phyloP scores from a whole-genome alignment of 768 basidiomycete species.

The Auriscalpium orientale region DNA sequence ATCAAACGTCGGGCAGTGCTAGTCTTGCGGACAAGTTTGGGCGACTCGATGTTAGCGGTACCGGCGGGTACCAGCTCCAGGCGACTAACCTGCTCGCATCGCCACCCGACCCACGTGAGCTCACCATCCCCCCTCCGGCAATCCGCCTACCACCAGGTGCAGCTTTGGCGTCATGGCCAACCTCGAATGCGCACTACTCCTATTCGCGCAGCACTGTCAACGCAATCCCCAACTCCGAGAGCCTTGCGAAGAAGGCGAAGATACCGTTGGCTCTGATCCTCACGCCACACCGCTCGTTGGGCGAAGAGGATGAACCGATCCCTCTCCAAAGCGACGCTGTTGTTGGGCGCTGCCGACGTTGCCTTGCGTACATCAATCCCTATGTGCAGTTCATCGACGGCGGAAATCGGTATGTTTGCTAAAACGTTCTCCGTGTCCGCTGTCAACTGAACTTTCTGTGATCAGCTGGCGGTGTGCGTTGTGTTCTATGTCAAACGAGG shows the following conservation, averaged over 20 bases:
- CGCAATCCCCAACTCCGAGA: constrained; percentile 12
- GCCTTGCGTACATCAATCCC: constrained; percentile 50
- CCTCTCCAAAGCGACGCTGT: constrained; percentile 44
- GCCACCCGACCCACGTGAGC: constrained; percentile 84
- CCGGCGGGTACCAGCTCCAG: constrained; percentile 68
- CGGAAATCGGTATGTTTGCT: constrained; percentile 67
- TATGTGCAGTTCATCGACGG: constrained; percentile 76
- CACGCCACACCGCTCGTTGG: constrained; percentile 43
- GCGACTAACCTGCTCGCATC: constrained; percentile 91
- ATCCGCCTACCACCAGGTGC: constrained; percentile 84
- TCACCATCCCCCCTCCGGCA: constrained; percentile 77
- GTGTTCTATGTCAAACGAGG: constrained; percentile 98
- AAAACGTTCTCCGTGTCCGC: too few species aligned
- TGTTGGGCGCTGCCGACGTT: constrained; percentile 46
- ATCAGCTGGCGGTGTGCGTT: constrained; percentile 95
- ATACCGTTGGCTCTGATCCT: constrained; percentile 43
- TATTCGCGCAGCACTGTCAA: constrained; percentile 77
- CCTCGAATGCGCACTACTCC: constrained; percentile 79
- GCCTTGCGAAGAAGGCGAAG: constrained; percentile 34
- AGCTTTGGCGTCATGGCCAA: constrained; percentile 67
- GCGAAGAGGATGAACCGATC: constrained; percentile 36
- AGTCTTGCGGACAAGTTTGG: constrained; percentile 78
- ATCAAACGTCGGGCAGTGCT: constrained; percentile 37
- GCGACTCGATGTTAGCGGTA: constrained; percentile 76
- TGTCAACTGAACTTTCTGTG: not conserved